Base-by-base conservation (phyloP, 1,284 basidiomycete genomes). In the Pascua guehoae region DNA sequence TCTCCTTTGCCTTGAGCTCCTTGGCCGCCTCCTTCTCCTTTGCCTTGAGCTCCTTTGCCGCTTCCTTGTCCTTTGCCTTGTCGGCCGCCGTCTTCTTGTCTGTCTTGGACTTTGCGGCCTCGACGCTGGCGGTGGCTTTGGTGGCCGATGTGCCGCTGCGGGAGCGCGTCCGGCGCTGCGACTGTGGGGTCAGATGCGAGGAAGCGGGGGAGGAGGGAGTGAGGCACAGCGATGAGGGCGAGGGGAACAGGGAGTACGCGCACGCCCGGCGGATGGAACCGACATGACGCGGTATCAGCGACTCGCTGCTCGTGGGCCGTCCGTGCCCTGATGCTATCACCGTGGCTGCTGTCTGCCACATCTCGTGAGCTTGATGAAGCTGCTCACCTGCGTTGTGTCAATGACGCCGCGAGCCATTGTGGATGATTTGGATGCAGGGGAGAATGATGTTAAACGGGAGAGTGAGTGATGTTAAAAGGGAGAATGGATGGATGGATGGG, bases 1-100 rank as follows among this genome's bases (percentile, higher is more conserved):
- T 44, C 47, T 53, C 43, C 43, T 49, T 44, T 41, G 17, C 42
- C 54, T 56, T 56, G 12, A 44, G 17, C 18, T 24, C 49, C 49
- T 47, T 51, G 32, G 42, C 47, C 36, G 11, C 43, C 8, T 24
- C 38, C 43, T 41, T 47, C 40, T 17, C 37, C 24, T 43, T 32
- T 8, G 32, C 40, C 14, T n/a, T 24, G 14, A 17, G 12, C 40
- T 37, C 15, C 15, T 41, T 24, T 16, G 37, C 41, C 1, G 18
- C n/a, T 37, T 49, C 17, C 32, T 50, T 40, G 36, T 37, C 48
- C 47, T 55, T 41, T 16, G 18, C 32, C 51, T 51, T 51, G 38
- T 46, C 38, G 1, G 42, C 42, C 24, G 49, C 32, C 8, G 49
- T 41, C 24, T 54, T 44, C 39, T 48, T 48, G n/a, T 49, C 43